phyloP scores from a whole-genome alignment of 805 yeast genomes.

The Cyberlindnera veronae region DNA sequence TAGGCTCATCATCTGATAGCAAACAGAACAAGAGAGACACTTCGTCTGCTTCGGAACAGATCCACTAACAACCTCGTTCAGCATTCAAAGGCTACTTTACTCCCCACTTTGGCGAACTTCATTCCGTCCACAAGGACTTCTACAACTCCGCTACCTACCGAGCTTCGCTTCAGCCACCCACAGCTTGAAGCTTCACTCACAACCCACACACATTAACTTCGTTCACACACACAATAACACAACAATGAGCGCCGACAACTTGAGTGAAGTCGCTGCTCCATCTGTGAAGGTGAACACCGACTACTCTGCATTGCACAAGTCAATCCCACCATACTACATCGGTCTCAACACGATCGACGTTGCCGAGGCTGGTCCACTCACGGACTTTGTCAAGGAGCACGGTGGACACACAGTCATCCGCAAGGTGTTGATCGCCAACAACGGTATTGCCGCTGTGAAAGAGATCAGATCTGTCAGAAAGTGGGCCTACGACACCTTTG shows the following conservation, averaged over 20 bases:
- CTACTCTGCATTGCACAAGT: conserved; percentile 33
- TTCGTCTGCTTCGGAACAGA: not conserved
- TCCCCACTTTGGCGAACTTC: conserved; percentile 11
- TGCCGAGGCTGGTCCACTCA: conserved; percentile 75
- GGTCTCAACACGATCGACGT: conserved; percentile 76
- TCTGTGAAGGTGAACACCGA: conserved; percentile 28
- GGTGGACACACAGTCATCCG: conserved; percentile 95
- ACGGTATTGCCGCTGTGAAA: conserved; percentile 99
- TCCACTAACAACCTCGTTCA: conserved; percentile 8
- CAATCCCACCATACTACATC: conserved; percentile 68
- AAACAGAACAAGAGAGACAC: not conserved
- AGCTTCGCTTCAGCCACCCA: conserved; percentile 5
- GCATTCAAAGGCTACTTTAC: conserved; percentile 18
- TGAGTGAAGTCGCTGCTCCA: conserved; percentile 33
- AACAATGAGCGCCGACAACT: conserved; percentile 39
- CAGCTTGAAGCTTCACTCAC: not conserved
- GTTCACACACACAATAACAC: conserved; percentile 3
- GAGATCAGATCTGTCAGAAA: conserved; percentile 96
- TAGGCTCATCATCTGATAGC: no score
- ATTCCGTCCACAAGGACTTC: conserved; percentile 13
- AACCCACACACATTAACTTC: conserved; percentile 1
- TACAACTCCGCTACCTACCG: conserved; percentile 5
- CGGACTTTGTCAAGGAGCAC: conserved; percentile 78
- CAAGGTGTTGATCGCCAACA: conserved; percentile 89
- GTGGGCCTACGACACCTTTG: conserved; percentile 99